Base-by-base conservation (phyloP, 768 basidiomycete species). In the Myochromella boudieri region DNA sequence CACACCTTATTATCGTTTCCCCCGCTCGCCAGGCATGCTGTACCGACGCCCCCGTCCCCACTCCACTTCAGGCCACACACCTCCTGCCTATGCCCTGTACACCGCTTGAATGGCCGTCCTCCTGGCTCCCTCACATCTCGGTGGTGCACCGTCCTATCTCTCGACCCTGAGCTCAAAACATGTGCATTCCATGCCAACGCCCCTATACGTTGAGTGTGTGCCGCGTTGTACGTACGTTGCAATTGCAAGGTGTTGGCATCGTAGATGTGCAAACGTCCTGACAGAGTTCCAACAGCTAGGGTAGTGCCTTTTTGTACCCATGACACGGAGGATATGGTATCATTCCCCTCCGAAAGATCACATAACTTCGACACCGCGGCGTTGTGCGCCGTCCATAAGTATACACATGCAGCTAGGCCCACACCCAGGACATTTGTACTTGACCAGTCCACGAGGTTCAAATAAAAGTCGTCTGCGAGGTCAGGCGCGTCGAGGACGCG, bases 1-100 rank as follows among this genome's bases (percentile, higher is more conserved):
- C 91, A 93, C 14, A 99, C 90, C 70, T 97, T 97, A 69, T 99
- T 99, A 68, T 99, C 95, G 63, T 99, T 99, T 0, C 95, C 95
- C 2, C 95, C 95, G 54, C 88, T 92, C 3, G 95, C 95, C 3
- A 99, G 78, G 24, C 76, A 76, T 6, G 84, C 84, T 0, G 64
- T 59, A 0, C 54, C 61, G 0, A 65, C 60, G 0, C 72, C 74
- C 22, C 52, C 59, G 28, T 75, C 72, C 10, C 77, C 73, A 59
- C 86, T 93, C 95, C 95, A 99, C 48, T 90, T 86, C 34, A 99
- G 68, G 3, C 95, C 95, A 62, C 95, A 99, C 1, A 99, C 94
- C 63, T 98, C 95, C 60, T 99, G 97, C 21, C 85, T 71, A 60
- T 93, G 91, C 0, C 86, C 89, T 0, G 80, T 70, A 50, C 84